phyloP scores from a whole-genome alignment of 371 early-diverging fungal species.

The Fennellomyces sp. region DNA sequence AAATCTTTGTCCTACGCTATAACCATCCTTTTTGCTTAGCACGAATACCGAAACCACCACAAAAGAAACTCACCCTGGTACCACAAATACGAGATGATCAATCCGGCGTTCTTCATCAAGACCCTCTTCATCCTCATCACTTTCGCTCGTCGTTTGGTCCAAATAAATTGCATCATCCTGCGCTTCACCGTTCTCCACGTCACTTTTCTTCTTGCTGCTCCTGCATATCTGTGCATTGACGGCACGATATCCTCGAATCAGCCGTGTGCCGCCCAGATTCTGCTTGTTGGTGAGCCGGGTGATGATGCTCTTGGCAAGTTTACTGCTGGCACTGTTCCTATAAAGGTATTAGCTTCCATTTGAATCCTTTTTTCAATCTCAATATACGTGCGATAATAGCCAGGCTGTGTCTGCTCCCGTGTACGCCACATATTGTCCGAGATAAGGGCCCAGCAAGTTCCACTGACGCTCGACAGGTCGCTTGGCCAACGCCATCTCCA shows the following conservation, averaged over 20 bases:
- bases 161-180: slow-evolving; percentile 18
- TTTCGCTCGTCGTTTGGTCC: slow-evolving; percentile 55
- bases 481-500: slow-evolving; percentile 29
- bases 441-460: slow-evolving; percentile 77
- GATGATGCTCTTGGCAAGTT: slow-evolving; percentile 75
- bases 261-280: slow-evolving; percentile 68
- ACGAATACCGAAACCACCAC: no score
- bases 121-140: slow-evolving; percentile 39
- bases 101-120: slow-evolving; percentile 64
- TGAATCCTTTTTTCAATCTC: not conserved
- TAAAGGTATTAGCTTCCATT: not conserved
- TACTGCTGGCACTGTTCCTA: slow-evolving; percentile 54
- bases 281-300: slow-evolving; percentile 65
- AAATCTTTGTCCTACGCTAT: slow-evolving; percentile 79
- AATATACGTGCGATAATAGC: slow-evolving; percentile 60
- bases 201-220: not conserved
- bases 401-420: slow-evolving; percentile 64
- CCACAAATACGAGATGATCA: slow-evolving; percentile 77
- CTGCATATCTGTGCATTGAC: slow-evolving; percentile 51
- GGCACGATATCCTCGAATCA: slow-evolving; percentile 78
- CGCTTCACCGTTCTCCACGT: not conserved
- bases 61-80: slow-evolving; percentile 65
- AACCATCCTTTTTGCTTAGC: no score
- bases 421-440: slow-evolving; percentile 77
- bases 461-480: slow-evolving; percentile 59